These are phyloP conservation scores for Gnomoniopsis sp. DNA, from an alignment of 2,329 filamentous ascomycete species.

Conservation along the genomic window DNA sequence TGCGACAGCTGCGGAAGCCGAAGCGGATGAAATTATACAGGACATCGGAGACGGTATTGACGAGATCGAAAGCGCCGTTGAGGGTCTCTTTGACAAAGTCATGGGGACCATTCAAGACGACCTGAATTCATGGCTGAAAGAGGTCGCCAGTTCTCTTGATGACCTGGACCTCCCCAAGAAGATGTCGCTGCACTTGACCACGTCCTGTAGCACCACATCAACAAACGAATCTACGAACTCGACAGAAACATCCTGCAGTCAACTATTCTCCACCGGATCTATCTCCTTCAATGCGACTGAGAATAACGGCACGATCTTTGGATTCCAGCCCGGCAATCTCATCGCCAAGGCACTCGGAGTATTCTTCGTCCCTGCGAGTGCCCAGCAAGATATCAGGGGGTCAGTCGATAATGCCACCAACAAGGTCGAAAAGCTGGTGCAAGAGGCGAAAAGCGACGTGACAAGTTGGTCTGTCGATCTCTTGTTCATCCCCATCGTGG, in stretches of 20 bases:
- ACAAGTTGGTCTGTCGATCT: constrained; percentile 13
- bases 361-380: constrained; percentile 14
- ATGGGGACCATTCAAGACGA: constrained; percentile 15
- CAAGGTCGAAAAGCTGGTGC: constrained; percentile 12
- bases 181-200: constrained; percentile 17
- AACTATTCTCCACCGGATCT: constrained; percentile 8
- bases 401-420: constrained; percentile 14
- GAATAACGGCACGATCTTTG: constrained; percentile 16
- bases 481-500: constrained; percentile 17
- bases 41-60: constrained; percentile 15
- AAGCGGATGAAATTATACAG: constrained; percentile 15
- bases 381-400: constrained; percentile 8
- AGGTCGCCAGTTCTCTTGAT: constrained; percentile 10
- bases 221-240: constrained; percentile 1
- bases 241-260: constrained; percentile 2
- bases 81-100: constrained; percentile 17
- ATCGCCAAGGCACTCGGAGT: constrained; percentile 16
- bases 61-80: constrained; percentile 11
- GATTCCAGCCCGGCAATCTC: constrained; percentile 14
- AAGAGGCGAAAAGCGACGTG: constrained; percentile 9
- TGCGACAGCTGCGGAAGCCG: background rate
- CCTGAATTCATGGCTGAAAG: constrained; percentile 15
- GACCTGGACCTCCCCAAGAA: constrained; percentile 11
- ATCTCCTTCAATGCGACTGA: constrained; percentile 4
- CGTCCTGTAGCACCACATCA: constrained; percentile 9